Conservation (phyloP, 768 basidiomycete species). For the Macrocybe gigantea region DNA sequence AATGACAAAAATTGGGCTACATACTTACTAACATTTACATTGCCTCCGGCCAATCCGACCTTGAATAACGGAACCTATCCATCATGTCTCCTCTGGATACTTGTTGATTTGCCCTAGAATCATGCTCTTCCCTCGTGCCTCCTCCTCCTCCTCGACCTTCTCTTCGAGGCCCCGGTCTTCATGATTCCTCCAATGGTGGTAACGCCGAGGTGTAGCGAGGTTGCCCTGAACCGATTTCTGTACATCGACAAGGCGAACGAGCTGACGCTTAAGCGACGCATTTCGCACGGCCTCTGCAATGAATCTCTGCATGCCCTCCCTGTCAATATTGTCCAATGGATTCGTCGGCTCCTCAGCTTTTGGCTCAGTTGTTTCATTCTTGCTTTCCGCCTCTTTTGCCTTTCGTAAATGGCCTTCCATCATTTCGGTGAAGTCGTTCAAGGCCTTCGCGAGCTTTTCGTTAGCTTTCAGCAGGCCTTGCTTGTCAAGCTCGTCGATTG, state of each 20-base stretch:
- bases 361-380: constrained; percentile 4
- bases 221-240: constrained; percentile 27
- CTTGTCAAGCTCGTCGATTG: constrained; percentile 15
- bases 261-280: constrained; percentile 13
- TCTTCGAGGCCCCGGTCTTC: no score
- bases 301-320: constrained; percentile 12
- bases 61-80: no score
- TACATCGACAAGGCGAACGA: constrained; percentile 32
- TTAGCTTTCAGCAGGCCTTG: constrained; percentile 17
- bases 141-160: no score
- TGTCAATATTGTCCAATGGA: constrained; percentile 7
- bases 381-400: constrained; percentile 12
- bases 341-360: constrained; percentile 5
- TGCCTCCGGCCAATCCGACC: no score
- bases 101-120: no score
- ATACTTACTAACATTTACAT: neutral
- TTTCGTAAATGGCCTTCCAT: constrained; percentile 22
- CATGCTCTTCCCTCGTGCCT: no score
- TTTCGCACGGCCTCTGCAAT: constrained; percentile 12
- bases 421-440: constrained; percentile 18
- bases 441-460: constrained; percentile 14
- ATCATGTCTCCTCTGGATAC: no score
- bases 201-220: constrained; percentile 7
- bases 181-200: no score
- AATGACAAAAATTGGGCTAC: neutral